Conservation (phyloP, 164 flowering plant genomes). For the Vitis labrusca region DNA sequence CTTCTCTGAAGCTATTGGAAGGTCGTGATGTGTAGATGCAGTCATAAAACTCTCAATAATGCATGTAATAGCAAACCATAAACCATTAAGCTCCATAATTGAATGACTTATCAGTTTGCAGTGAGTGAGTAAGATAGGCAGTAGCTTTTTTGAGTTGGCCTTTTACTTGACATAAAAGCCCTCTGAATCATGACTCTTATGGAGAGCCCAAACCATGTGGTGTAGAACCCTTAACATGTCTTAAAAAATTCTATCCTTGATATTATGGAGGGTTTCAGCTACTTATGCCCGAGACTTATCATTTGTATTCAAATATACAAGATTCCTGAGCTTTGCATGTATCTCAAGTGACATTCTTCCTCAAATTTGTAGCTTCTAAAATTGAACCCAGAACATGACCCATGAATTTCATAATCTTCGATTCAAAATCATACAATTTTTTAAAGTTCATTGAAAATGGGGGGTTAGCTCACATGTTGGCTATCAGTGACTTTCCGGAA, state of each 20-base stretch:
- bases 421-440: too few relatives aligned
- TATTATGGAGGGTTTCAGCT: slow-evolving; percentile 44
- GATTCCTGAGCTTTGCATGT: slow-evolving; percentile 38
- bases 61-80: slow-evolving; percentile 88
- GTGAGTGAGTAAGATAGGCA: slow-evolving; percentile 76
- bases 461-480: too few relatives aligned
- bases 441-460: too few relatives aligned
- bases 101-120: slow-evolving; percentile 77
- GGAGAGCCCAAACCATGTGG: slow-evolving; percentile 71
- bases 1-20: too few relatives aligned
- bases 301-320: slow-evolving; percentile 49
- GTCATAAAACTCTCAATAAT: slow-evolving; percentile 81
- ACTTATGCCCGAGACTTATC: slow-evolving; percentile 60
- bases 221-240: slow-evolving; percentile 62
- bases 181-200: slow-evolving; percentile 79
- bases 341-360: too few relatives aligned
- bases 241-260: slow-evolving; percentile 43
- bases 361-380: too few relatives aligned
- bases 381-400: too few relatives aligned
- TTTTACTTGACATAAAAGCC: slow-evolving; percentile 82
- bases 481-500: too few relatives aligned
- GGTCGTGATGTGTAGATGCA: slow-evolving; percentile 24
- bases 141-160: slow-evolving; percentile 88
- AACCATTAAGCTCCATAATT: slow-evolving; percentile 80
- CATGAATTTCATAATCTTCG: too few relatives aligned